phyloP scores from a whole-genome alignment of 805 yeast species.

The Candida montana region DNA sequence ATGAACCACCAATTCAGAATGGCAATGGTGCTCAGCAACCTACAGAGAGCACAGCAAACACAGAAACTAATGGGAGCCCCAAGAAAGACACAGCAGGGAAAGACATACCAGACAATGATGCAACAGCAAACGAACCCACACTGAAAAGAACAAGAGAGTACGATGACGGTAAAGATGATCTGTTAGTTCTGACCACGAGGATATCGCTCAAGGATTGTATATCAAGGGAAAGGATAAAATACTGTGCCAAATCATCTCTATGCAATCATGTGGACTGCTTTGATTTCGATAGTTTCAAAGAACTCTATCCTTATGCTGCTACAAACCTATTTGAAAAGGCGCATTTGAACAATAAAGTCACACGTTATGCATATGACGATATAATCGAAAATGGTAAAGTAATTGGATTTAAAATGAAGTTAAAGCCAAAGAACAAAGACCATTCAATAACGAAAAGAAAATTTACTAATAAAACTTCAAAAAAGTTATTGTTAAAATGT shows the following conservation, averaged over 20 bases:
- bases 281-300: conserved; percentile 3
- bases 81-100: too few species aligned
- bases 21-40: too few species aligned
- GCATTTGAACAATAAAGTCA: background rate
- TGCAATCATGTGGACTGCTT: conserved; percentile 5
- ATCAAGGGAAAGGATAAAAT: conserved; percentile 3
- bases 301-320: background rate
- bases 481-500: background rate
- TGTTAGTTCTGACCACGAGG: background rate
- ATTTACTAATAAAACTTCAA: background rate
- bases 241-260: background rate
- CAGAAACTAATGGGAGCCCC: too few species aligned
- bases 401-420: background rate
- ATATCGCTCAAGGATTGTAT: conserved; percentile 2
- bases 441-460: background rate
- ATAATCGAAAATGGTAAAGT: background rate
- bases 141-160: too few species aligned
- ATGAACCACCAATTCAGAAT: too few species aligned
- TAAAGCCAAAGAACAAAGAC: background rate
- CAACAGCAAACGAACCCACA: too few species aligned
- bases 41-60: too few species aligned
- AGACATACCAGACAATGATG: too few species aligned
- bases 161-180: background rate
- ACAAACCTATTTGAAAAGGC: background rate
- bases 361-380: background rate